Evolutionary conservation across 78 protist genomes (phyloP).

Genomic region (Monosiga brevicollis): DNA sequence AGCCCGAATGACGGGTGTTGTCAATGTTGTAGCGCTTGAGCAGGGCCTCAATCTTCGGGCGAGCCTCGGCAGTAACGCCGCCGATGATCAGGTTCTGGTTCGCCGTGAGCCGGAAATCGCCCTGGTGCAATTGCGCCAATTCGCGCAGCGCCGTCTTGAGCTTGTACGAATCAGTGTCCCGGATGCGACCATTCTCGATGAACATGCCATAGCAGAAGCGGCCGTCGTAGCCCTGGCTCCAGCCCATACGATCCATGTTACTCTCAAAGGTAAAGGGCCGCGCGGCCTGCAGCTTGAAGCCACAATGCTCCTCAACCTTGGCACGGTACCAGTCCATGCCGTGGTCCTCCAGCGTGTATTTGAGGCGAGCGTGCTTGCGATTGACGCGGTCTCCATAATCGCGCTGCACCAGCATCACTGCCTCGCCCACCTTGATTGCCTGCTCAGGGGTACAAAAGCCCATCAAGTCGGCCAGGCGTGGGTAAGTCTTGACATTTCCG

Average conservation of each 20-base stretch:
- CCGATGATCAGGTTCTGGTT: conserved; percentile 46
- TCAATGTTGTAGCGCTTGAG: conserved; percentile 24
- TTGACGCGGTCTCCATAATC: conserved; percentile 68
- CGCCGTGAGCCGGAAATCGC: conserved; percentile 52
- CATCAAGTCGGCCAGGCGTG: conserved; percentile 27
- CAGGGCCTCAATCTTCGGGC: conserved; percentile 16
- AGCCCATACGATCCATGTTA: conserved; percentile 49
- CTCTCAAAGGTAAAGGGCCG: conserved; percentile 11
- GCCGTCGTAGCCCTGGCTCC: conserved; percentile 52
- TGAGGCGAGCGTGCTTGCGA: conserved; percentile 39
- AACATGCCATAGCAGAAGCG: conserved; percentile 21
- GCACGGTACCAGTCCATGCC: conserved; percentile 36
- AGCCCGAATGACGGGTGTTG: conserved; percentile 4
- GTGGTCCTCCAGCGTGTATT: conserved; percentile 48
- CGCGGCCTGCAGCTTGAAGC: conserved; percentile 20
- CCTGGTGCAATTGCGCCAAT: conserved; percentile 15
- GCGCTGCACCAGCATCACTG: conserved; percentile 42
- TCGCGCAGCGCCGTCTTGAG: conserved; percentile 50
- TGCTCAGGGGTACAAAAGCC: conserved; percentile 24
- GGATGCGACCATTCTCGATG: conserved; percentile 42
- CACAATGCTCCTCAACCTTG: conserved; percentile 29
- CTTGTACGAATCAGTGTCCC: conserved; percentile 20
- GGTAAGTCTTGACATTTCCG: conserved; percentile 33
- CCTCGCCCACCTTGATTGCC: conserved; percentile 30
- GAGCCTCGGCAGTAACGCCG: conserved; percentile 1